phyloP scores from a whole-genome alignment of 176 grass and related monocot genomes.

The Aechmea fasciata region DNA sequence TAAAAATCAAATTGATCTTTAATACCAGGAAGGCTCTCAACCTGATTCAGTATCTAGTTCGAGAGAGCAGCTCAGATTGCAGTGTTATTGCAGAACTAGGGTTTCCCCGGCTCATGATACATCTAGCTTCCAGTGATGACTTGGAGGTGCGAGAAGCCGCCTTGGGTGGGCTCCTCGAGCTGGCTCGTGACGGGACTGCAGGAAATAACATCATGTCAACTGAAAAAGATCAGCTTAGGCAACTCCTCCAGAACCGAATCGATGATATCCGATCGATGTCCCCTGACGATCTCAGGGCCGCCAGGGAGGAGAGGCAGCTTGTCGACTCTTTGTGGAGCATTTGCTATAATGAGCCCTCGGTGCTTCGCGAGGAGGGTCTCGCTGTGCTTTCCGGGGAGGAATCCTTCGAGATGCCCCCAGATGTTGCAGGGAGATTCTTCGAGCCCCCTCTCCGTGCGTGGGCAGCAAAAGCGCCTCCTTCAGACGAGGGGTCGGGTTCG shows the following conservation, averaged over 20 bases:
- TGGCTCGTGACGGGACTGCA: conserved; percentile 28
- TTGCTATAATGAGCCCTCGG: conserved; percentile 59
- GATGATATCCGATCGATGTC: conserved; percentile 58
- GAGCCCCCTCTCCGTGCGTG: conserved; percentile 50
- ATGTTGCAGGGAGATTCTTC: conserved; percentile 56
- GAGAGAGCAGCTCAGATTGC: conserved; percentile 8
- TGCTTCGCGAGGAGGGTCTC: conserved; percentile 70
- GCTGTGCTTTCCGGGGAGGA: conserved; percentile 82
- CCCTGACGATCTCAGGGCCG: conserved; percentile 45
- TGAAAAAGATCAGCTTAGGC: conserved; percentile 57
- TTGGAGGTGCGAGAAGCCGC: conserved; percentile 55
- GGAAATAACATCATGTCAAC: conserved; percentile 10
- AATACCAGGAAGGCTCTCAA: conserved; percentile 10
- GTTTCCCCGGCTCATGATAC: conserved; percentile 10
- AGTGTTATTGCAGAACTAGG: conserved; percentile 12
- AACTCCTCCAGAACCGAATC: conserved; percentile 54
- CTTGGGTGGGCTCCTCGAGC: conserved; percentile 24
- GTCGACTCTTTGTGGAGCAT: conserved; percentile 76
- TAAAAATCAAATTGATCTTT: background rate
- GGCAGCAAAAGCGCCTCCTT: conserved; percentile 30
- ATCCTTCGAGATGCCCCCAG: conserved; percentile 27
- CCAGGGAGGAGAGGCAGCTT: conserved; percentile 72
- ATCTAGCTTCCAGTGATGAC: conserved; percentile 28
- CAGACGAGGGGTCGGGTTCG: conserved; percentile 4
- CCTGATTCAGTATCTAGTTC: conserved; percentile 16